Percentiles rank a stretch among this genome's conserved stretches.
These are phyloP conservation scores for Annulohypoxylon moriforme DNA, from an alignment of 495 filamentous ascomycete species.

Conservation along the genomic window DNA sequence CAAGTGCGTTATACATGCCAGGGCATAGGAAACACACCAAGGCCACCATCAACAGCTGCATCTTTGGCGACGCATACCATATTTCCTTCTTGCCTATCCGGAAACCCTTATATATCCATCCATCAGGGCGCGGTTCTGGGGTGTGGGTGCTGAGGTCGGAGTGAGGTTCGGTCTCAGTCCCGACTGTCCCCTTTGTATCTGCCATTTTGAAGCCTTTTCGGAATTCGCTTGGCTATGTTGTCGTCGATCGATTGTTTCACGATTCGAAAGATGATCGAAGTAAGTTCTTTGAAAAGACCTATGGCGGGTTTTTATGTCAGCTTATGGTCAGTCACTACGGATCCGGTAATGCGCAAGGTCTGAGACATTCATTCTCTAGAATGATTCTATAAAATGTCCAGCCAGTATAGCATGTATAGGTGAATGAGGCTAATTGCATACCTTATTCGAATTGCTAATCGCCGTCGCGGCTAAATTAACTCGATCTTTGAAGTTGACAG, in stretches of 20 bases:
- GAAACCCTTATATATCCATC: conserved; percentile 78
- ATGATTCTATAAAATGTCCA: background rate
- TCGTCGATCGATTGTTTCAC: conserved; percentile 15
- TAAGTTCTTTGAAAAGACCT: conserved; percentile 25
- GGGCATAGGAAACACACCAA: conserved; percentile 92
- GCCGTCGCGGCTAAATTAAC: conserved; percentile 38
- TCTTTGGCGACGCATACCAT: conserved; percentile 81
- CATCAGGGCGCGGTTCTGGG: conserved; percentile 48
- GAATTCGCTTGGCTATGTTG: background rate
- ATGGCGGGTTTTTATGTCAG: conserved; percentile 12
- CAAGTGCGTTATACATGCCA: conserved; percentile 84
- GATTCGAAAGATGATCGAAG: conserved; percentile 27
- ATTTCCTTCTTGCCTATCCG: conserved; percentile 65
- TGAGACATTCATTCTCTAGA: background rate
- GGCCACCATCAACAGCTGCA: conserved; percentile 79
- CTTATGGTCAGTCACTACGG: conserved; percentile 17
- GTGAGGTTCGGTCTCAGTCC: conserved; percentile 18
- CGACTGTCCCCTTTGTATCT: conserved; percentile 27
- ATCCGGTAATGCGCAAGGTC: background rate
- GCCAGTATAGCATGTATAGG: background rate
- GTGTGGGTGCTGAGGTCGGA: conserved; percentile 25
- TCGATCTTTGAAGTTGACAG: conserved; percentile 20
- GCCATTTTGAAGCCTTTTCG: conserved; percentile 26
- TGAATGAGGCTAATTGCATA: conserved; percentile 4
- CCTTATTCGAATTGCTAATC: conserved; percentile 27